Conservation (phyloP, 352 stramenopile species). For the Phytopythium boreale region DNA sequence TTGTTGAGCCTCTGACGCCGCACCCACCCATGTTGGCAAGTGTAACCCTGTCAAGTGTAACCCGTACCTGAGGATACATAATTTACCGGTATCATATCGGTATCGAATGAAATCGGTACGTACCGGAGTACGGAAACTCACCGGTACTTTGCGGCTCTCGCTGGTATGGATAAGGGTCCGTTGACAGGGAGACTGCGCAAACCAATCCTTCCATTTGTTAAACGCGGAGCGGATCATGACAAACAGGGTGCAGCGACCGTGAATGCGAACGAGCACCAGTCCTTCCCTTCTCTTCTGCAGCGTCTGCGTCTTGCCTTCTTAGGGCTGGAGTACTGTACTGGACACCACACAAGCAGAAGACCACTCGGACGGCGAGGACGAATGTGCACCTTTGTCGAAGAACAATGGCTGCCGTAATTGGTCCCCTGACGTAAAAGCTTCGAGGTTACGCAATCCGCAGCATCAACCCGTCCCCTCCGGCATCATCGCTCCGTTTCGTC, state of each 20-base stretch:
- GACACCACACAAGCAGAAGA: too few species aligned
- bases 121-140: too few species aligned
- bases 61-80: background rate
- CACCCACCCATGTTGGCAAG: background rate
- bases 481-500: conserved; percentile 5
- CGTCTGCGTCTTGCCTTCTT: too few species aligned
- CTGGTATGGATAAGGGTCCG: too few species aligned
- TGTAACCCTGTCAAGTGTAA: background rate
- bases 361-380: background rate
- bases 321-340: too few species aligned
- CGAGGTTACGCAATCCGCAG: conserved; percentile 6
- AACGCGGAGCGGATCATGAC: too few species aligned
- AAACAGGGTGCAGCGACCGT: too few species aligned
- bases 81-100: background rate
- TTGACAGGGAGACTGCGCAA: too few species aligned
- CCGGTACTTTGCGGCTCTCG: too few species aligned
- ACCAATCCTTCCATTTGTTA: too few species aligned
- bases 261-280: too few species aligned
- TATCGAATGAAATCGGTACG: background rate
- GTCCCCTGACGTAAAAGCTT: background rate
- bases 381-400: background rate
- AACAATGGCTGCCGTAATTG: background rate
- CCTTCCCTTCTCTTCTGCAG: too few species aligned
- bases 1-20: background rate
- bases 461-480: conserved; percentile 10